These are phyloP conservation scores for Coniella vitis DNA, from an alignment of 2,329 filamentous ascomycete genomes.

Conservation along the genomic window DNA sequence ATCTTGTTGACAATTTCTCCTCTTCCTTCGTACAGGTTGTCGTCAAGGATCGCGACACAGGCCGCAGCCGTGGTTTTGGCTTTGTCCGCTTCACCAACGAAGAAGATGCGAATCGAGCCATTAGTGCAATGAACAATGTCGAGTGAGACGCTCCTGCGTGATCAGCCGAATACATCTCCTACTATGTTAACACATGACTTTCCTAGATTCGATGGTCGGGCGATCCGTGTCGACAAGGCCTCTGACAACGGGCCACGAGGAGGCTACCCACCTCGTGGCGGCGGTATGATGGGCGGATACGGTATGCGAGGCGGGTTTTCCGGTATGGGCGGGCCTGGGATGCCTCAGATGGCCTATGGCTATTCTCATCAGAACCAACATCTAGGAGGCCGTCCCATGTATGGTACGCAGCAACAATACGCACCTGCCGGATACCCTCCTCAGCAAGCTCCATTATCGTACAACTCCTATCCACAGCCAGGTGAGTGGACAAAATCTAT, in stretches of 20 bases:
- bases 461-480: conserved; percentile 33
- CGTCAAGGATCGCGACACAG: conserved; percentile 94
- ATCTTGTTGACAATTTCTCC: neutral
- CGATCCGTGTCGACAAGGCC: conserved; percentile 92
- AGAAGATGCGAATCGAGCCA: conserved; percentile 68
- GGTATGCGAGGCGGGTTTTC: conserved; percentile 30
- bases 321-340: conserved; percentile 25
- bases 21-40: conserved; percentile 61
- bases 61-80: conserved; percentile 92
- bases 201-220: conserved; percentile 80
- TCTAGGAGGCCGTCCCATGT: conserved; percentile 29
- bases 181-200: too few species aligned
- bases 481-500: conserved; percentile 20
- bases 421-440: conserved; percentile 37
- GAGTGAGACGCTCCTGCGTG: conserved; percentile 56
- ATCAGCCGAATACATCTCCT: neutral
- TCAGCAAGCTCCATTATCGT: conserved; percentile 27
- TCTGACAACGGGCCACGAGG: conserved; percentile 68
- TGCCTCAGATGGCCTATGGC: conserved; percentile 30
- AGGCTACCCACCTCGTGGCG: conserved; percentile 45
- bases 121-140: conserved; percentile 75
- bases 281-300: conserved; percentile 28
- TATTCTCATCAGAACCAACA: conserved; percentile 23
- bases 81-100: conserved; percentile 86
- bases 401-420: conserved; percentile 30